phyloP scores from a whole-genome alignment of 352 stramenopile species.

The Hyaloperonospora brassicae region DNA sequence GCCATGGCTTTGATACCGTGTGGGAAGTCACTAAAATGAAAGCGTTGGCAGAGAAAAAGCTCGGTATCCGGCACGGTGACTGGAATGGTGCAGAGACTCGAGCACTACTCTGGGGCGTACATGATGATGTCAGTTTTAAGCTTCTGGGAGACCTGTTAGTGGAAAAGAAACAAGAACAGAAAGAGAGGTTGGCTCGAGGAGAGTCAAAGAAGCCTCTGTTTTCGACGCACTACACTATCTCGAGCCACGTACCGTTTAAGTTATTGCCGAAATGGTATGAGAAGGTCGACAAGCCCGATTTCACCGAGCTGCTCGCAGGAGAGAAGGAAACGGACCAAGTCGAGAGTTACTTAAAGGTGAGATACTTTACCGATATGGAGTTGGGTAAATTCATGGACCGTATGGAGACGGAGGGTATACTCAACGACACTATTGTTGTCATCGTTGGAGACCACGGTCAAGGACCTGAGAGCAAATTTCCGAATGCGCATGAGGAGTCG shows the following conservation, averaged over 20 bases:
- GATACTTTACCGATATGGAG: constrained; percentile 49
- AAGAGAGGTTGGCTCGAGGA: constrained; percentile 5
- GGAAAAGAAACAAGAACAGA: constrained; percentile 35
- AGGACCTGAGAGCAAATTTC: constrained; percentile 26
- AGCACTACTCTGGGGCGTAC: constrained; percentile 5
- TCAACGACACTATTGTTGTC: constrained; percentile 54
- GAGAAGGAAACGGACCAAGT: constrained; percentile 24
- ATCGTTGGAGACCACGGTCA: constrained; percentile 48
- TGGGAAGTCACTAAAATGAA: constrained; percentile 20
- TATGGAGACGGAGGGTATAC: constrained; percentile 30
- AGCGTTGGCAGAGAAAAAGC: constrained; percentile 3
- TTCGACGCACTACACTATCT: constrained; percentile 64
- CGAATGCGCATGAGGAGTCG: no score
- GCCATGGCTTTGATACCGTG: constrained; percentile 36
- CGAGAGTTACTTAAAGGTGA: constrained; percentile 40
- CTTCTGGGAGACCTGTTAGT: constrained; percentile 40
- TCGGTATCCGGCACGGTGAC: constrained; percentile 5
- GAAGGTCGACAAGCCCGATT: neutral
- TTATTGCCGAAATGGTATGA: constrained; percentile 49
- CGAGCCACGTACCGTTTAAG: constrained; percentile 60
- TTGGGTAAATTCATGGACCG: constrained; percentile 49
- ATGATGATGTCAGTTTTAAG: constrained; percentile 18
- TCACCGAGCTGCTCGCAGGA: neutral
- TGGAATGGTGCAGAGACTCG: constrained; percentile 17
- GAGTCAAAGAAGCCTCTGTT: constrained; percentile 30